Conservation (phyloP, 306 rosid genomes). For the Pueraria montana region DNA sequence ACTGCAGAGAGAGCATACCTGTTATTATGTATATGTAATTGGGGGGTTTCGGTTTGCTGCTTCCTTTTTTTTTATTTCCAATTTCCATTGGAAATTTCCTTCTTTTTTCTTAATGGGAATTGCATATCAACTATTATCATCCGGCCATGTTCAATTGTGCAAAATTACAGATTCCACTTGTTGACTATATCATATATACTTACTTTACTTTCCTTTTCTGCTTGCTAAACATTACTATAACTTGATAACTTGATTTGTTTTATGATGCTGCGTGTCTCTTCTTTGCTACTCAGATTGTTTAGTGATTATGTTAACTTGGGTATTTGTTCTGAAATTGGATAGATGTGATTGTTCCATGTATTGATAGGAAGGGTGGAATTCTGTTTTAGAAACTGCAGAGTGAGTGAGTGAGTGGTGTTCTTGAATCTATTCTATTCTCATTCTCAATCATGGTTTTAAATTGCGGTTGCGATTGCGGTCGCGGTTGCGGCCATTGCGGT, state of each 20-base stretch:
- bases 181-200: slow-evolving; percentile 7
- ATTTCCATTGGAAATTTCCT: slow-evolving; percentile 47
- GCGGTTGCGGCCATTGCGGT: too few relatives aligned
- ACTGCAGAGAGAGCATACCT: not conserved
- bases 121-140: slow-evolving; percentile 36
- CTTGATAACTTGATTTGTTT: not conserved
- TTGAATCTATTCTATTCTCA: not conserved
- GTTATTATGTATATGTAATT: slow-evolving; percentile 35
- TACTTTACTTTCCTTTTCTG: not conserved
- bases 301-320: not conserved
- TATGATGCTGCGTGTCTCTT: not conserved
- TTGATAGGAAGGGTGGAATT: not conserved
- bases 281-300: not conserved
- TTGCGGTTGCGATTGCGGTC: too few relatives aligned
- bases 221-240: not conserved
- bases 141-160: slow-evolving; percentile 16
- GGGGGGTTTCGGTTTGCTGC: slow-evolving; percentile 40
- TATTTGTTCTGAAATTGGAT: not conserved
- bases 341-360: not conserved
- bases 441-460: too few relatives aligned
- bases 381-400: slow-evolving; percentile 2
- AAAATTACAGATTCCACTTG: slow-evolving; percentile 32
- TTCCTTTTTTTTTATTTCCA: slow-evolving; percentile 27
- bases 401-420: not conserved
- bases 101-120: slow-evolving; percentile 46